phyloP scores from a whole-genome alignment of 2,329 filamentous ascomycete genomes.

The Diaporthe aspalathi region DNA sequence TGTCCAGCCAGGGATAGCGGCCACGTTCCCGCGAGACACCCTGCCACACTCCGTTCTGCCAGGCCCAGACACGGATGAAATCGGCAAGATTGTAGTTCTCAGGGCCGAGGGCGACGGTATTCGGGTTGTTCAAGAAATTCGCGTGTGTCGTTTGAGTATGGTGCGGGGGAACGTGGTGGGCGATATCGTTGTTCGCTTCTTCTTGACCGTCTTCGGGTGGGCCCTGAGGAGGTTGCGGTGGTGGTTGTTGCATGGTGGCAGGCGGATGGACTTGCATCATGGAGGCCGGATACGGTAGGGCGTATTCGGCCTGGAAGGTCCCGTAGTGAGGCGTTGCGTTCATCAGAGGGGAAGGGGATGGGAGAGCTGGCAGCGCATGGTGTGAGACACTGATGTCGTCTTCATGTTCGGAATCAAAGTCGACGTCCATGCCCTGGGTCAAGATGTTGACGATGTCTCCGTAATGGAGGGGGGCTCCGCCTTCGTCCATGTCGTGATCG shows the following conservation, averaged over 20 bases:
- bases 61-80: conserved; percentile 64
- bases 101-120: conserved; percentile 55
- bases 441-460: conserved; percentile 41
- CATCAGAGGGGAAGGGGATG: conserved; percentile 26
- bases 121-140: conserved; percentile 48
- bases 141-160: conserved; percentile 43
- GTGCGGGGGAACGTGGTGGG: conserved; percentile 31
- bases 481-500: conserved; percentile 43
- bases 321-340: conserved; percentile 25
- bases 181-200: conserved; percentile 4
- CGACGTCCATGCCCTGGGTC: conserved; percentile 42
- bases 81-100: conserved; percentile 62
- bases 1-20: conserved; percentile 49
- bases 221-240: conserved; percentile 16
- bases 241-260: conserved; percentile 19
- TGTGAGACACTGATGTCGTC: conserved; percentile 20
- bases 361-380: not conserved
- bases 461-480: conserved; percentile 42
- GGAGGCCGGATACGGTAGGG: conserved; percentile 9
- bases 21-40: conserved; percentile 44
- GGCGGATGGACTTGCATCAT: not conserved
- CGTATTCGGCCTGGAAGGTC: conserved; percentile 13
- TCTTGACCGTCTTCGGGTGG: conserved; percentile 18
- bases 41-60: conserved; percentile 46
- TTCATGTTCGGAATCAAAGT: conserved; percentile 37